Conservation (phyloP, 768 basidiomycete species). For the Serendipita indica region DNA sequence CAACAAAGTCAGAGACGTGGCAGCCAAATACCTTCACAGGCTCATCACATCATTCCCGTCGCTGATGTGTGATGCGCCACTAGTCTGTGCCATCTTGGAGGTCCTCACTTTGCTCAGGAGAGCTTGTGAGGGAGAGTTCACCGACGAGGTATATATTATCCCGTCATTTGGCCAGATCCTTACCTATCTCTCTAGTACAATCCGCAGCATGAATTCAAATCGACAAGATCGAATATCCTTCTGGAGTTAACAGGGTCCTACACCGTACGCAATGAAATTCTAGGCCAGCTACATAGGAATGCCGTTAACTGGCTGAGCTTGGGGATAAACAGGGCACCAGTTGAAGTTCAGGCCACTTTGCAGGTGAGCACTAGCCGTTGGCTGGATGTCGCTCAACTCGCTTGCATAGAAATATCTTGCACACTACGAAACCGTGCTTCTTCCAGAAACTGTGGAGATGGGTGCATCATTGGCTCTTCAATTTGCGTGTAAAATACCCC, state of each 20-base stretch:
- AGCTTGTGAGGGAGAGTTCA: slow-evolving; percentile 79
- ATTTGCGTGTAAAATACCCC: slow-evolving; percentile 68
- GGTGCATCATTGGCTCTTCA: slow-evolving; percentile 82
- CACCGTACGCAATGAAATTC: slow-evolving; percentile 67
- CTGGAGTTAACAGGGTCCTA: slow-evolving; percentile 80
- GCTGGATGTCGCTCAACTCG: not conserved
- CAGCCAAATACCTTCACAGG: slow-evolving; percentile 67
- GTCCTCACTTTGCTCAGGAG: slow-evolving; percentile 76
- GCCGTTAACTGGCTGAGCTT: slow-evolving; percentile 76
- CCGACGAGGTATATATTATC: slow-evolving; percentile 55
- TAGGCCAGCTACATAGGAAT: slow-evolving; percentile 55
- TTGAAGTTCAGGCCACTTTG: slow-evolving; percentile 82
- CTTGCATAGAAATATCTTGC: slow-evolving; percentile 71
- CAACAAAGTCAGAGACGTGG: slow-evolving; percentile 64
- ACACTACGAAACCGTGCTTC: slow-evolving; percentile 48
- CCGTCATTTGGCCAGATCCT: not conserved
- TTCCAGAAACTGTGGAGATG: slow-evolving; percentile 70
- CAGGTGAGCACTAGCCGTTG: slow-evolving; percentile 40
- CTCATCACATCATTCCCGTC: slow-evolving; percentile 87
- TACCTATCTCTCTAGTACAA: slow-evolving; percentile 47
- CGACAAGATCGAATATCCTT: slow-evolving; percentile 57
- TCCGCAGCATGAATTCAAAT: slow-evolving; percentile 68
- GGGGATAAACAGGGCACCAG: slow-evolving; percentile 74
- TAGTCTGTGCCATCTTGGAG: slow-evolving; percentile 83
- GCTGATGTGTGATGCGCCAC: slow-evolving; percentile 75